Conservation (phyloP, 768 basidiomycete species). For the Suillus placidus region DNA sequence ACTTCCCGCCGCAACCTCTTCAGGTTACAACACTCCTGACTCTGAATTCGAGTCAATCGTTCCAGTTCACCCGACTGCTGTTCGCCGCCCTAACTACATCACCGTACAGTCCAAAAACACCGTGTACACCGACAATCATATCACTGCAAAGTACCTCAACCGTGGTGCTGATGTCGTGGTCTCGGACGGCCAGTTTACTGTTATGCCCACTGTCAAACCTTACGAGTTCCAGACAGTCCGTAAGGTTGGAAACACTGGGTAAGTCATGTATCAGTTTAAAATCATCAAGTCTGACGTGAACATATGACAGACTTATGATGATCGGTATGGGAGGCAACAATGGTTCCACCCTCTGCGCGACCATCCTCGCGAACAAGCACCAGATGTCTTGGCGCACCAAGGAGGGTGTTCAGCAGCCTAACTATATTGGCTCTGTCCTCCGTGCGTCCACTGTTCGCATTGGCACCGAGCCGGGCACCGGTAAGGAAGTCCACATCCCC, state of each 20-base stretch:
- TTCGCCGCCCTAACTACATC: slow-evolving; percentile 73
- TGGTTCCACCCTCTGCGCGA: slow-evolving; percentile 90
- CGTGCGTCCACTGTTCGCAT: slow-evolving; percentile 95
- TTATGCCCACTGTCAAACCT: slow-evolving; percentile 77
- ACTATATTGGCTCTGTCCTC: slow-evolving; percentile 96
- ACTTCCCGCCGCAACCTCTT: slow-evolving; percentile 46
- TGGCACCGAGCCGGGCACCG: slow-evolving; percentile 75
- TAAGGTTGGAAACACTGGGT: slow-evolving; percentile 92
- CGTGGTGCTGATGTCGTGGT: slow-evolving; percentile 74
- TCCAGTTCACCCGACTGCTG: slow-evolving; percentile 84
- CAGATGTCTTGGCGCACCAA: slow-evolving; percentile 96
- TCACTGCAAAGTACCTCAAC: slow-evolving; percentile 81
- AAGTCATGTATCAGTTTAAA: slow-evolving; percentile 34
- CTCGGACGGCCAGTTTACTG: slow-evolving; percentile 71
- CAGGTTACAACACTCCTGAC: slow-evolving; percentile 75
- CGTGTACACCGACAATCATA: slow-evolving; percentile 76
- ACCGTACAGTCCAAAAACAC: slow-evolving; percentile 83
- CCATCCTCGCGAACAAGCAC: slow-evolving; percentile 94
- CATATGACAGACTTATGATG: slow-evolving; percentile 81
- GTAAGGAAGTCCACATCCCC: slow-evolving; percentile 92
- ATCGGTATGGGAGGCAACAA: slow-evolving; percentile 98
- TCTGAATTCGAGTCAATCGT: slow-evolving; percentile 69
- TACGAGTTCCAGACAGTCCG: slow-evolving; percentile 92
- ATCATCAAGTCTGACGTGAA: slow-evolving; percentile 3
- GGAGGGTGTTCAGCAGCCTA: slow-evolving; percentile 87